Evolutionary conservation across 2,329 filamentous ascomycete genomes (phyloP).

Genomic region (Coniochaeta pulveracea): DNA sequence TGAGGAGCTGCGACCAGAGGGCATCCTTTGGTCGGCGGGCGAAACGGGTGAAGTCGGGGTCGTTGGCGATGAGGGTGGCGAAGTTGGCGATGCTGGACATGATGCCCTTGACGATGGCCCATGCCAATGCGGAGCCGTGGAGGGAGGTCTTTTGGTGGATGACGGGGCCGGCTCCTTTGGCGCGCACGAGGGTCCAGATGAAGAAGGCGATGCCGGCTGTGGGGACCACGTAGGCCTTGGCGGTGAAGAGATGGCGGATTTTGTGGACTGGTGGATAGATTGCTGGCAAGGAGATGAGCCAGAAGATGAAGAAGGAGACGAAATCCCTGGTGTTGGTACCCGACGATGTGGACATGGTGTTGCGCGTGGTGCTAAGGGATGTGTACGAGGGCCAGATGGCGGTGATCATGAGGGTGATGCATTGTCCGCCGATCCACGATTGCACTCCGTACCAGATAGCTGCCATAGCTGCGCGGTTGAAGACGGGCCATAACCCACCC

Average conservation of each 20-base stretch:
- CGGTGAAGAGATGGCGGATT: slow-evolving; percentile 81
- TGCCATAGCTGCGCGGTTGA: slow-evolving; percentile 77
- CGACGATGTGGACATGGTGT: slow-evolving; percentile 51
- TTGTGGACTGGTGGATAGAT: slow-evolving; percentile 86
- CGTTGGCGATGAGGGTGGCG: slow-evolving; percentile 72
- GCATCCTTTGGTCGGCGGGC: slow-evolving; percentile 65
- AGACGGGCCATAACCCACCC: slow-evolving; percentile 80
- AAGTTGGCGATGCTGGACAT: slow-evolving; percentile 91
- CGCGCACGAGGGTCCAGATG: slow-evolving; percentile 74
- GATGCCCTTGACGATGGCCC: slow-evolving; percentile 74
- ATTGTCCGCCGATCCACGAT: slow-evolving; percentile 73
- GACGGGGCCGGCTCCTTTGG: slow-evolving; percentile 75
- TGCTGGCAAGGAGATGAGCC: slow-evolving; percentile 67
- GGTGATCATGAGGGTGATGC: slow-evolving; percentile 80
- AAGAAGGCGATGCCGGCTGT: slow-evolving; percentile 76
- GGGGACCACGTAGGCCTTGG: slow-evolving; percentile 78
- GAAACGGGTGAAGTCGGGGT: slow-evolving; percentile 79
- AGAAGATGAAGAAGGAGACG: slow-evolving; percentile 79
- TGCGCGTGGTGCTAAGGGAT: slow-evolving; percentile 44
- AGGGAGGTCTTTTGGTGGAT: slow-evolving; percentile 54
- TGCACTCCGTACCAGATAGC: slow-evolving; percentile 57
- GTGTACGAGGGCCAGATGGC: slow-evolving; percentile 67
- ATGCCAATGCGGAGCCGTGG: slow-evolving; percentile 59
- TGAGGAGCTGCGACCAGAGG: slow-evolving; percentile 67
- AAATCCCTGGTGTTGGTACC: slow-evolving; percentile 68